Conservation (phyloP, 2,329 filamentous ascomycete genomes). For the Fusarium irregulare region DNA sequence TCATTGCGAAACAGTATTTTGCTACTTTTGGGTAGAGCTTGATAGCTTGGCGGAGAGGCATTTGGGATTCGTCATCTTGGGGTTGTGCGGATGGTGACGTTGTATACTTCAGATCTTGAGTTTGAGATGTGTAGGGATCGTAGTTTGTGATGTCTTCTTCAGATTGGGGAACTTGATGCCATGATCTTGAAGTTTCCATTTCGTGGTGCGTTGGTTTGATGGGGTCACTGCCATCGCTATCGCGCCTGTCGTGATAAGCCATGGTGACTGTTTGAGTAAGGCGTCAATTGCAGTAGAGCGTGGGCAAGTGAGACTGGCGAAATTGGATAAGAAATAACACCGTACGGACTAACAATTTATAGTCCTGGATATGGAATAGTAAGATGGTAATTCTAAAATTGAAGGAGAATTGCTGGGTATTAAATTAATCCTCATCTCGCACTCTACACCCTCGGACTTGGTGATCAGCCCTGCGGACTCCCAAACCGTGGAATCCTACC, state of each 20-base stretch:
- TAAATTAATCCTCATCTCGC: neutral
- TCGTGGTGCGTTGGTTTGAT: conserved; percentile 22
- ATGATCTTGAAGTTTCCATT: conserved; percentile 11
- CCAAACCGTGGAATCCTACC: neutral
- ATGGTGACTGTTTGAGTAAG: neutral
- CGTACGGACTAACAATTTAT: neutral
- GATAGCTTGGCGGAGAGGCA: conserved; percentile 44
- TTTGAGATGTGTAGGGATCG: conserved; percentile 12
- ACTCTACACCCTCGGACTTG: conserved; percentile 17
- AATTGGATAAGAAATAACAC: neutral
- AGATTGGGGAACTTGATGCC: conserved; percentile 16
- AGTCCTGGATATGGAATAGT: no score
- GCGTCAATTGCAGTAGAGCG: no score
- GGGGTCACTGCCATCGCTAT: conserved; percentile 9
- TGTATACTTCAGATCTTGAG: neutral
- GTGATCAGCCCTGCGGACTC: conserved; percentile 11
- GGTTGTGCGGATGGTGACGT: neutral
- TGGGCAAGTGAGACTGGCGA: no score
- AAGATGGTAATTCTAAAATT: no score
- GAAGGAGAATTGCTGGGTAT: neutral
- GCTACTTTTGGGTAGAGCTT: conserved; percentile 45
- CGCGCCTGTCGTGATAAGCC: conserved; percentile 7
- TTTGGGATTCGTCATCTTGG: conserved; percentile 20
- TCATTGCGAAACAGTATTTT: conserved; percentile 44
- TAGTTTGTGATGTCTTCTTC: conserved; percentile 10